Percentiles rank a stretch among this genome's conserved stretches.
phyloP scores from a whole-genome alignment of 2,329 filamentous ascomycete species.

The Chalaropsis ovoidea region DNA sequence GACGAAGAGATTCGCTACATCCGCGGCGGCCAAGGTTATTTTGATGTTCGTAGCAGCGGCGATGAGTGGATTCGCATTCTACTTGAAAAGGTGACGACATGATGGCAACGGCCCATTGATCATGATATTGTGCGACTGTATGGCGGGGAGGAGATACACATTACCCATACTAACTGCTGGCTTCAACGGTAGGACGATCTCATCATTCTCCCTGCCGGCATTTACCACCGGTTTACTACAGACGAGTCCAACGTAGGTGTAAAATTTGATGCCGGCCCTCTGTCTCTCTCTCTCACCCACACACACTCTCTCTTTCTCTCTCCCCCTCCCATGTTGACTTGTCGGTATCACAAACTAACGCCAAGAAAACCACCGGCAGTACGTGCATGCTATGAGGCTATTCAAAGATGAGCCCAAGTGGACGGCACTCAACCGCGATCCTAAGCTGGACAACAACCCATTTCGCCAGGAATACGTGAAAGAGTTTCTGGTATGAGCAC shows the following conservation, averaged over 20 bases:
- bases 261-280: neutral
- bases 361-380: constrained; percentile 46
- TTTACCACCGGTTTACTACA: constrained; percentile 96
- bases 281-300: neutral
- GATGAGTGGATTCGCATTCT: constrained; percentile 85
- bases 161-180: neutral
- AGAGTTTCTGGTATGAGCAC: constrained; percentile 7
- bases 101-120: neutral
- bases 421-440: constrained; percentile 78
- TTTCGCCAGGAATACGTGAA: constrained; percentile 68
- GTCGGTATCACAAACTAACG: neutral
- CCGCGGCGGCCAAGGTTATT: constrained; percentile 76
- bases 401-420: constrained; percentile 99
- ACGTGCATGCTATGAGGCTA: constrained; percentile 87
- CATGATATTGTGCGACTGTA: neutral
- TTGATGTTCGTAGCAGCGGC: constrained; percentile 73
- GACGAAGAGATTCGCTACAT: constrained; percentile 98
- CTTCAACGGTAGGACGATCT: constrained; percentile 51
- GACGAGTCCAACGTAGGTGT: constrained; percentile 74
- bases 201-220: constrained; percentile 86
- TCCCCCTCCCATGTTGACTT: neutral
- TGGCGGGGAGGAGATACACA: neutral
- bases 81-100: constrained; percentile 56
- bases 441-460: constrained; percentile 66
- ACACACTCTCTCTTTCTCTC: neutral